phyloP scores from a whole-genome alignment of 768 basidiomycete genomes.

The Trametes punicea region DNA sequence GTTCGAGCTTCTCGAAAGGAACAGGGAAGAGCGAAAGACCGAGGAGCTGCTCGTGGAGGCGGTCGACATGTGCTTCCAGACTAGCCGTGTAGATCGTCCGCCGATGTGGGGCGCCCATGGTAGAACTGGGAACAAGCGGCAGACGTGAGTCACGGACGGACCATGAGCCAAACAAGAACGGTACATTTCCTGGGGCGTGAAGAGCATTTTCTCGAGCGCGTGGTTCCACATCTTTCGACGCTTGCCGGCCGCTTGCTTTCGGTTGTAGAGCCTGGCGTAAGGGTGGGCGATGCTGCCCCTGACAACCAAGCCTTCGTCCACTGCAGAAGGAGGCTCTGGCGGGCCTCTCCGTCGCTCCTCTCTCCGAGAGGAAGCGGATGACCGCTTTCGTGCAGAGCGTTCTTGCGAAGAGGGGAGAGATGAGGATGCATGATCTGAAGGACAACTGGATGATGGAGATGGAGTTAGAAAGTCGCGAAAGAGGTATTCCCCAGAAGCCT shows the following conservation, averaged over 20 bases:
- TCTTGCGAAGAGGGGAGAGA: neutral
- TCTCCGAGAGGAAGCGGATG: slow-evolving; percentile 2
- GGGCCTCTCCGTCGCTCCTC: slow-evolving; percentile 4
- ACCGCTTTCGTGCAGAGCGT: neutral
- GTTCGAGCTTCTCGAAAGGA: slow-evolving; percentile 17
- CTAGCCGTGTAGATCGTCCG: slow-evolving; percentile 71
- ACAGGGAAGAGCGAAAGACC: slow-evolving; percentile 50
- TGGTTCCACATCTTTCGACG: slow-evolving; percentile 78
- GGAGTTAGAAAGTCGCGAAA: slow-evolving; percentile 16
- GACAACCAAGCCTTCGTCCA: slow-evolving; percentile 7
- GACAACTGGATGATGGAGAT: slow-evolving; percentile 5
- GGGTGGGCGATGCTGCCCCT: slow-evolving; percentile 49
- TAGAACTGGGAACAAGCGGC: slow-evolving; percentile 41
- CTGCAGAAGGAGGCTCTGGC: slow-evolving; percentile 1
- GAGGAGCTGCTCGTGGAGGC: slow-evolving; percentile 57
- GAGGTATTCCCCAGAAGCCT: neutral
- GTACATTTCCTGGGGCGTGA: slow-evolving; percentile 64
- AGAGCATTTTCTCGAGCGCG: slow-evolving; percentile 68
- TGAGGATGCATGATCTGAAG: neutral
- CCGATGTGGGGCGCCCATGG: slow-evolving; percentile 62
- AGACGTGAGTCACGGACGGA: neutral
- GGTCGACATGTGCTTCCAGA: slow-evolving; percentile 70
- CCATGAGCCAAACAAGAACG: slow-evolving; percentile 22
- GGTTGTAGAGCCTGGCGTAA: slow-evolving; percentile 66
- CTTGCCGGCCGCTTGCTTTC: slow-evolving; percentile 51